These are phyloP conservation scores for Pseudozyma pruni DNA, from an alignment of 1,284 basidiomycete genomes.

Conservation along the genomic window DNA sequence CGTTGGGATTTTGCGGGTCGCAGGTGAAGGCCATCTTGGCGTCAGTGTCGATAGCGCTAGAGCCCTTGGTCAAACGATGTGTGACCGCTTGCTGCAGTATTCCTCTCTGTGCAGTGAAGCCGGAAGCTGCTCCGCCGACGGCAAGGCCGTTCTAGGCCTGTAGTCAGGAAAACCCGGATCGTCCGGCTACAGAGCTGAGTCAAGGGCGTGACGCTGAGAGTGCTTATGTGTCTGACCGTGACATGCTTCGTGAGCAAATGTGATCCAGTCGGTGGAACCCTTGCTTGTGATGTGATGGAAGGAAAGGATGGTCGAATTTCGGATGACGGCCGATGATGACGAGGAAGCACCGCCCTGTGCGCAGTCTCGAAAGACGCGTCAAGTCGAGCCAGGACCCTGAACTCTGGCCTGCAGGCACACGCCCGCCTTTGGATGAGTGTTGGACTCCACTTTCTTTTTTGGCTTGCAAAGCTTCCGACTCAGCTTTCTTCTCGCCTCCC, in stretches of 20 bases:
- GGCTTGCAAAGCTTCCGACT: slow-evolving; percentile 7
- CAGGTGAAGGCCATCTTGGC: slow-evolving; percentile 40
- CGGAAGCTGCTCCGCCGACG: neutral
- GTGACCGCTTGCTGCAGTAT: too few species aligned
- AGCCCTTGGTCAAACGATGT: too few species aligned
- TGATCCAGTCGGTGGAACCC: neutral
- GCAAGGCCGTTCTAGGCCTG: neutral
- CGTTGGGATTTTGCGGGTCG: slow-evolving; percentile 39
- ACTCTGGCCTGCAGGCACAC: neutral
- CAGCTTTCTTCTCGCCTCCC: slow-evolving; percentile 8
- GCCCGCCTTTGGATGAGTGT: slow-evolving; percentile 15
- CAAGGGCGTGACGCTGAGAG: too few species aligned
- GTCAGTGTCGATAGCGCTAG: too few species aligned
- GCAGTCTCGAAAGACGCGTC: slow-evolving; percentile 12
- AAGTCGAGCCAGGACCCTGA: slow-evolving; percentile 17
- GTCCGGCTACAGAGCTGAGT: neutral
- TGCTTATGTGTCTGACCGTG: neutral
- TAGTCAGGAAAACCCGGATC: neutral
- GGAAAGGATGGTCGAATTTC: neutral
- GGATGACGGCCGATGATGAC: slow-evolving; percentile 17
- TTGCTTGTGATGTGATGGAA: neutral
- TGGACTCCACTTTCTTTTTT: slow-evolving; percentile 21
- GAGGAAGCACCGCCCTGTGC: neutral
- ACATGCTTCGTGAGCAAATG: neutral
- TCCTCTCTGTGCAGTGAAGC: too few species aligned